Evolutionary conservation across 1,284 basidiomycete genomes (phyloP), one percentile per base, ranked within the genome.

Genomic region (Cutaneotrichosporon curvatum): DNA sequence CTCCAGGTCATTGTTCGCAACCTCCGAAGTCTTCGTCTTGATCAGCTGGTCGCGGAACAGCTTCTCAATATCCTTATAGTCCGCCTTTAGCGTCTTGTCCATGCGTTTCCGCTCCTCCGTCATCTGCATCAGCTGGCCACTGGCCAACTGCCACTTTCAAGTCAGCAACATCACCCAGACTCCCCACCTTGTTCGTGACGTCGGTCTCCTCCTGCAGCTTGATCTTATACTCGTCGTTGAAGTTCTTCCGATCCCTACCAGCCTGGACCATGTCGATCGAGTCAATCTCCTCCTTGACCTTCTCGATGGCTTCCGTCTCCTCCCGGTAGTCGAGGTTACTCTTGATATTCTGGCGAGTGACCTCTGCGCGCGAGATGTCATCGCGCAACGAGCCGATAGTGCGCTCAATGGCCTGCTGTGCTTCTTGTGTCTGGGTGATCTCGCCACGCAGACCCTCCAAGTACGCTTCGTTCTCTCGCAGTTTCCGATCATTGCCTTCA

Each of bases 11-110:
- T 81, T 85, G 68, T 91, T 94, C 2, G 90, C 89, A 80, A 92
- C 86, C 68, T 94, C 89, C 25, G 89, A 85, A 73, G 91, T 87
- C 89, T 97, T 97, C 62, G 95, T 90, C 74, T 85, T 88, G 62
- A 98, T 82, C 41, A 97, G 76, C 66, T 97, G 92, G 53, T 86
- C 83, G 15, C 84, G 85, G 69, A 94, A 96, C 51, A 80, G 79
- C 69, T 84, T 84, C 60, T 86, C 80, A 56, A 92, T 81, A 49
- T 89, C 81, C 65, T 87, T 86, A 76, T 85, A 98, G 55, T 96
- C 90, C 55, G 78, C 79, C 49, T 72, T 67, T 23, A 92, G 72
- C 63, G 96, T 91, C 22, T 63, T 72, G 62, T 87, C 81, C 58
- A 81, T 75, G 14, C 77, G 78, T 62, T 81, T 79, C 45, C 85